Evolutionary conservation across 1,284 basidiomycete species (phyloP).

Genomic region (Ceratobasidium sp.): DNA sequence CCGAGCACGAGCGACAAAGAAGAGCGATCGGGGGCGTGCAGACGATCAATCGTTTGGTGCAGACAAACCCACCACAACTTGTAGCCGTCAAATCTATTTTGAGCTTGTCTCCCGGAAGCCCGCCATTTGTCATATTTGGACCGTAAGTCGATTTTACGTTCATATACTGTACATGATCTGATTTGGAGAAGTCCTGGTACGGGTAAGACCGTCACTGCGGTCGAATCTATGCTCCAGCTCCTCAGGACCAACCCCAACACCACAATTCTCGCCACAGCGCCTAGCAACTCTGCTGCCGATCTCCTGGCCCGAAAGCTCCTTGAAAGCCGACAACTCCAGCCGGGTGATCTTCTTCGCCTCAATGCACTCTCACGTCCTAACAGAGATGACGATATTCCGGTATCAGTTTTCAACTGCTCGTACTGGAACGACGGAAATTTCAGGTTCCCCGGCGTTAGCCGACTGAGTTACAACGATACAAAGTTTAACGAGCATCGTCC

Average conservation of each 20-base stretch:
- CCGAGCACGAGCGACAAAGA: slow-evolving; percentile 46
- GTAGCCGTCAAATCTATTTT: slow-evolving; percentile 63
- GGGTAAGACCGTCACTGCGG: slow-evolving; percentile 71
- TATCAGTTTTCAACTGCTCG: slow-evolving; percentile 19
- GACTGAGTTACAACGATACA: not conserved
- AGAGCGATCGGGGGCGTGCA: slow-evolving; percentile 41
- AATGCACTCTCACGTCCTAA: slow-evolving; percentile 64
- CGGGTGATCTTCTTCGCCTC: slow-evolving; percentile 62
- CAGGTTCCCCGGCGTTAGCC: slow-evolving; percentile 18
- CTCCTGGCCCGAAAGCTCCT: slow-evolving; percentile 62
- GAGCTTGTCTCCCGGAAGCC: slow-evolving; percentile 54
- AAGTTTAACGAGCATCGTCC: slow-evolving; percentile 16
- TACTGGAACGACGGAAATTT: slow-evolving; percentile 24
- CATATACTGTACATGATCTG: not conserved
- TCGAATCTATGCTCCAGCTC: slow-evolving; percentile 69
- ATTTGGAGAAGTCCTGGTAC: slow-evolving; percentile 62
- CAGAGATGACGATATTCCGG: slow-evolving; percentile 6
- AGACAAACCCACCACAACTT: slow-evolving; percentile 59
- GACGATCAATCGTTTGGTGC: slow-evolving; percentile 57
- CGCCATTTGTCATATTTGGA: slow-evolving; percentile 64
- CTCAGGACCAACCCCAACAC: slow-evolving; percentile 55
- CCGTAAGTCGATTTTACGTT: slow-evolving; percentile 38
- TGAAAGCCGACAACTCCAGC: slow-evolving; percentile 48
- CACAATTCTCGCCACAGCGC: slow-evolving; percentile 68
- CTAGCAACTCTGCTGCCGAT: slow-evolving; percentile 67